Evolutionary conservation across 2,329 filamentous ascomycete species (phyloP), one percentile per base, ranked within the genome.

Genomic region (Neurospora crassa): DNA sequence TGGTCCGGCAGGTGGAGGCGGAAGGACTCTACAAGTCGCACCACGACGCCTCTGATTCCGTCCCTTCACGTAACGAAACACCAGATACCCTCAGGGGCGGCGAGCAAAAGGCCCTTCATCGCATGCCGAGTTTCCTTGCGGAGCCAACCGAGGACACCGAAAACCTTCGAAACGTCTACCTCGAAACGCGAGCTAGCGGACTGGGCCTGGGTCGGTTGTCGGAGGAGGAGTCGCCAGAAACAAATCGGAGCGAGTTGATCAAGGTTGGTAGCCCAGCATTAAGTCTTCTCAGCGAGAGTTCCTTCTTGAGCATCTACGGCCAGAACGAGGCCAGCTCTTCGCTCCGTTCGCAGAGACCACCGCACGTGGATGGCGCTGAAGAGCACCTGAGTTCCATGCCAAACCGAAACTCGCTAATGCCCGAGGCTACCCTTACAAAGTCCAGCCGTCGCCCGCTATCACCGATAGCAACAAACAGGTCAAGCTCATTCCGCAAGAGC

Each of bases 231-330:
- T 76, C 77, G 2, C 77, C 78, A 16, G 79, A 81, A 34, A 77
- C 71, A 34, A 76, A 78, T 18, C 70, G 75, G 69, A 78, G 81
- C 63, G 82, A 81, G 53, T 76, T 86, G 72, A 83, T 82, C 69
- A 81, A 81, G 63, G 76, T 87, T 72, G 82, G 82, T 40, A 91
- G 89, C 74, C 89, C 89, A 3, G 86, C 84, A 42, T 79, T 91
- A 68, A 91, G 89, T 74, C 82, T 91, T 14, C 79, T 91, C 73
- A 91, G 89, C 74, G 89, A 91, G 78, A 91, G 89, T 77, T 91
- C 89, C 0, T 91, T 91, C 75, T 75, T 86, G 29, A 91, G 89
- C 74, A 82, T 91, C 0, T 91, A 91, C 70, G 89, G 89, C 2
- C 79, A 82, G 34, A 84, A 83, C 73, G 75, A 73, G 8, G 69